Percentiles rank a stretch among this genome's conserved stretches.
phyloP scores from a whole-genome alignment of 768 basidiomycete species.

The Termitomyces sp. region DNA sequence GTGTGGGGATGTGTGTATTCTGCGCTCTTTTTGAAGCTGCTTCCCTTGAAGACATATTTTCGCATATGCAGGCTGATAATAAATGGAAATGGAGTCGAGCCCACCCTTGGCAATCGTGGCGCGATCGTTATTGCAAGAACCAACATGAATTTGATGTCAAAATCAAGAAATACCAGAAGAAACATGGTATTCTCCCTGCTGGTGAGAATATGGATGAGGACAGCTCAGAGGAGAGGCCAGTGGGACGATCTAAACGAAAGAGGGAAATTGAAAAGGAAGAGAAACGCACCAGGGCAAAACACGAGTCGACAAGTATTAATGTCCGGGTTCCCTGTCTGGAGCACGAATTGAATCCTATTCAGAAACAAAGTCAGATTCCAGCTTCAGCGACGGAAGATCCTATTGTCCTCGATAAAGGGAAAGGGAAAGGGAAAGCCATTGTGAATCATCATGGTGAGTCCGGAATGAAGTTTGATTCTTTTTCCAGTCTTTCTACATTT shows the following conservation, averaged over 20 bases:
- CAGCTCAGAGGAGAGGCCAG: neutral
- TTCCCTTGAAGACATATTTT: neutral
- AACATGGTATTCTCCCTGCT: neutral
- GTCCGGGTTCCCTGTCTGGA: neutral
- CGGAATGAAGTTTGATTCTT: neutral
- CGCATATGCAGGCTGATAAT: constrained; percentile 24
- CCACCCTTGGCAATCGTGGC: constrained; percentile 62
- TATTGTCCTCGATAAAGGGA: neutral
- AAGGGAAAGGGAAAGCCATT: neutral
- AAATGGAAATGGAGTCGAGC: constrained; percentile 47
- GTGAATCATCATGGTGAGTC: neutral
- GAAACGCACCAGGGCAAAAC: constrained; percentile 5
- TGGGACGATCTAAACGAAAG: constrained; percentile 7
- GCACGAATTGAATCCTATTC: neutral
- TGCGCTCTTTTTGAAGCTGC: neutral
- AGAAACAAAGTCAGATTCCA: neutral
- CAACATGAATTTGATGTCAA: constrained; percentile 3
- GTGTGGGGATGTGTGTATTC: constrained; percentile 38
- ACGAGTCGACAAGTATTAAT: neutral
- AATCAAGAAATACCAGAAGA: constrained; percentile 6
- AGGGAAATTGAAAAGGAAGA: constrained; percentile 5
- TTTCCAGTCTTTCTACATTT: neutral
- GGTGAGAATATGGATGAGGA: neutral
- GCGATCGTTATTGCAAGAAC: constrained; percentile 51
- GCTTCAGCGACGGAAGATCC: neutral